A percentile compares a stretch with the other conserved stretches of the same genome.
These are phyloP conservation scores for Talaromyces amestolkiae DNA, from an alignment of 2,329 filamentous ascomycete genomes.

Conservation along the genomic window DNA sequence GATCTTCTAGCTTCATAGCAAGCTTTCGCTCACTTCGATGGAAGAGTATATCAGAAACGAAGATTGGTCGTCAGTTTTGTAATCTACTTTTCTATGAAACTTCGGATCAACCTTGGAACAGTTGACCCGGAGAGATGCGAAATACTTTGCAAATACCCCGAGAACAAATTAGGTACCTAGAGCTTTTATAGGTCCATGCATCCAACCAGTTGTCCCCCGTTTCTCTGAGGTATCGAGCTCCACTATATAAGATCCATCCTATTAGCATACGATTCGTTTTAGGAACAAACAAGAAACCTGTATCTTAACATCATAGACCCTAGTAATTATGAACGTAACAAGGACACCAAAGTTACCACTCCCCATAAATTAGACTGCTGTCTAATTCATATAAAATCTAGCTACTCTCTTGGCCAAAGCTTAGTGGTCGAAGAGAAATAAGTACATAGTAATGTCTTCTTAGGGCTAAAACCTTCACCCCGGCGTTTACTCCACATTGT, in stretches of 20 bases:
- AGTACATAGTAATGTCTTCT: no score
- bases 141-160: neutral
- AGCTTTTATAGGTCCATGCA: neutral
- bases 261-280: neutral
- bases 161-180: neutral
- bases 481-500: no score
- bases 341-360: neutral
- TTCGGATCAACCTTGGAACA: neutral
- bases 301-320: neutral
- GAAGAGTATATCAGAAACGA: neutral
- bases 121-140: neutral
- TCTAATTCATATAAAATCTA: neutral
- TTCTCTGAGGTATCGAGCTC: neutral
- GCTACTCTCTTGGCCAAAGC: neutral
- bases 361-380: neutral
- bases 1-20: neutral
- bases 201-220: neutral
- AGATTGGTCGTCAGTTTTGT: slow-evolving; percentile 2
- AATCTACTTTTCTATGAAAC: neutral
- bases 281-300: neutral
- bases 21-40: slow-evolving; percentile 8
- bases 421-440: neutral
- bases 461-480: neutral
- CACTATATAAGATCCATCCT: neutral
- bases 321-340: neutral